Conservation (phyloP, 345 rosid species). For the Moricandia moricandioides region DNA sequence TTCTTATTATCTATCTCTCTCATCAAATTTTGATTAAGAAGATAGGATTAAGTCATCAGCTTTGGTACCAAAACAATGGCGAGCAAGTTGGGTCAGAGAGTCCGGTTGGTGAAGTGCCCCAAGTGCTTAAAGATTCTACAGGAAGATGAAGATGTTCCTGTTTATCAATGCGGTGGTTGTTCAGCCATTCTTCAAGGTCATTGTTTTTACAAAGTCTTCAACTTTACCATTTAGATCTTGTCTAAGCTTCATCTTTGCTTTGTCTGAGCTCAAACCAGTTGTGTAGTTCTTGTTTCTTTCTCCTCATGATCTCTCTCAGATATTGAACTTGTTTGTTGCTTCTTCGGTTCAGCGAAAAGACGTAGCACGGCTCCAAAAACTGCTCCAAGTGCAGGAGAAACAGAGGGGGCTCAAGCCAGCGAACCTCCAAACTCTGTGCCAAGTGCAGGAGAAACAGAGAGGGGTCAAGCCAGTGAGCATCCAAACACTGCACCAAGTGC, state of each 20-base stretch:
- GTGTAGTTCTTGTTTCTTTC: background rate
- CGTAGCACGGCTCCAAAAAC: conserved; percentile 34
- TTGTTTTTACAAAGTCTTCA: background rate
- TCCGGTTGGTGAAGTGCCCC: conserved; percentile 74
- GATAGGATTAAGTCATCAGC: background rate
- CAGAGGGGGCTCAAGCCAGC: conserved; percentile 28
- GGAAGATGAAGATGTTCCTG: conserved; percentile 53
- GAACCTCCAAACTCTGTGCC: conserved; percentile 22
- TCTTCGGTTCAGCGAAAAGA: conserved; percentile 52
- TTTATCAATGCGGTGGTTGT: conserved; percentile 75
- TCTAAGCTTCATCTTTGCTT: background rate
- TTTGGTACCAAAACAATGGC: conserved; percentile 39
- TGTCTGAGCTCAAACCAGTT: conserved; percentile 5
- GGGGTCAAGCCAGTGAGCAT: conserved; percentile 29
- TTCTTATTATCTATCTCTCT: background rate
- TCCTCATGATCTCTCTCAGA: background rate
- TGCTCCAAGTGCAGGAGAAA: conserved; percentile 35
- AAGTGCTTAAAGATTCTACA: conserved; percentile 55
- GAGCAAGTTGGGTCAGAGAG: conserved; percentile 30
- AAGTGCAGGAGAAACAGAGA: conserved; percentile 28
- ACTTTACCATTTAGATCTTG: conserved; percentile 6
- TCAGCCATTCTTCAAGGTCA: conserved; percentile 62
- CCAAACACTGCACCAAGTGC: conserved; percentile 32
- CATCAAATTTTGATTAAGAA: conserved; percentile 1
- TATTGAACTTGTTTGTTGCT: conserved; percentile 22